These are phyloP conservation scores for Barnettozyma botsteinii DNA, from an alignment of 805 yeast species.

Conservation along the genomic window DNA sequence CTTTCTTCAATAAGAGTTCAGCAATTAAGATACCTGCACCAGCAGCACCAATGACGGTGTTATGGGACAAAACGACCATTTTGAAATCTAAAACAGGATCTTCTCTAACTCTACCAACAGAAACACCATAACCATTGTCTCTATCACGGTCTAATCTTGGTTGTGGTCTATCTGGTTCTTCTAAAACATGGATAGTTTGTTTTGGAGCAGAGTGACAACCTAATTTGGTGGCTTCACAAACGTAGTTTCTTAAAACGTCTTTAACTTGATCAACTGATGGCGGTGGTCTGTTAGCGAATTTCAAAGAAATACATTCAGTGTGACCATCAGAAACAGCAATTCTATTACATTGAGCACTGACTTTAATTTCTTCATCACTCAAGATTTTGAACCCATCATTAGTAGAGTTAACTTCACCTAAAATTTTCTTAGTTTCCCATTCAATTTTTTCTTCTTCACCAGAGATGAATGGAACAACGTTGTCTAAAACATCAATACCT, in stretches of 20 bases:
- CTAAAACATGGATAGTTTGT: slow-evolving; percentile 86
- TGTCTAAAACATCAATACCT: slow-evolving; percentile 91
- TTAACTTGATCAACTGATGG: slow-evolving; percentile 83
- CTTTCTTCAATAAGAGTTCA: slow-evolving; percentile 76
- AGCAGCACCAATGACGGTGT: slow-evolving; percentile 97
- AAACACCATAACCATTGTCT: slow-evolving; percentile 88
- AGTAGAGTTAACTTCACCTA: slow-evolving; percentile 54
- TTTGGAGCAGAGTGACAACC: slow-evolving; percentile 92
- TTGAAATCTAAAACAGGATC: slow-evolving; percentile 92
- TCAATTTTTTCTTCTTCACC: slow-evolving; percentile 99
- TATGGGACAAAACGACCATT: slow-evolving; percentile 96
- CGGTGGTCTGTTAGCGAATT: slow-evolving; percentile 75
- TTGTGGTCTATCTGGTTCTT: slow-evolving; percentile 91
- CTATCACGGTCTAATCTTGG: slow-evolving; percentile 96
- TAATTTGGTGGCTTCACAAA: slow-evolving; percentile 73
- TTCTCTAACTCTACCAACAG: slow-evolving; percentile 90
- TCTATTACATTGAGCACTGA: slow-evolving; percentile 94
- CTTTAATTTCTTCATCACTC: slow-evolving; percentile 66
- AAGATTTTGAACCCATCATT: slow-evolving; percentile 53
- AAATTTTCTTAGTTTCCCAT: slow-evolving; percentile 95
- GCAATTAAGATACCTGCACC: slow-evolving; percentile 97
- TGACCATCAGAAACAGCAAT: slow-evolving; percentile 98
- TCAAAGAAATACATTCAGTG: slow-evolving; percentile 87
- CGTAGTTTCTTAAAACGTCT: slow-evolving; percentile 60
- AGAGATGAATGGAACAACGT: slow-evolving; percentile 87